Evolutionary conservation across 805 yeast species (phyloP), one percentile per base, ranked within the genome.

Genomic region (Maudiozyma bulderi): DNA sequence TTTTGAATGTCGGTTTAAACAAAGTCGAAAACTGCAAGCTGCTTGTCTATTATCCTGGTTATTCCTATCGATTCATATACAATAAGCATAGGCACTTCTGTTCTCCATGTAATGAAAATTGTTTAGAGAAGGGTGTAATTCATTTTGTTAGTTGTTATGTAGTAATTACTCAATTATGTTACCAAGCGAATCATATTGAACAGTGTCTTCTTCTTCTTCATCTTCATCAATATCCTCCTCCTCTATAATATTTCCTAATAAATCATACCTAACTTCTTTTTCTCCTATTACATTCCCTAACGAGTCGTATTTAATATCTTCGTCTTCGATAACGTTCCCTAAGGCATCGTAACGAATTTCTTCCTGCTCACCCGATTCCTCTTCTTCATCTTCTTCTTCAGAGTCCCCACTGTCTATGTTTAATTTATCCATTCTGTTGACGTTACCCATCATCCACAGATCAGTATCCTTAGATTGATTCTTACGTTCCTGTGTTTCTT

Each of bases 361-460:
- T 28, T 26, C 32, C 6, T 5, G 52, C 3, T 29, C 46, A 4
- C 43, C 38, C 3, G 42, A 47, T 5, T 44, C 50, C 30, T 54
- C 64, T n/a, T 54, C 62, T 20, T 20, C 26, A 2, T 20, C 26
- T 1, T 57, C 64, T 11, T 52, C 58, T 1, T 54, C 64, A 2
- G 49, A 50, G 8, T 49, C 54, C 11, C 54, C 54, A 4, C 46
- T 53, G 50, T 45, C 55, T 46, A 49, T 45, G 47, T 44, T 52
- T 26, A 47, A 54, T 37, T 49, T 54, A 6, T 53, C 54, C 34
- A 66, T 67, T 54, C 83, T 77, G 55, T 87, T 87, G 3, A 84
- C 82, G 57, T 85, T 86, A 0, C 95, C 95, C 70, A 80, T 75
- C 66, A 76, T 70, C 95, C 95, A 86, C 5, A 84, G 65, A 64